Evolutionary conservation across 495 filamentous ascomycete species (phyloP), one percentile per base, ranked within the genome.

Genomic region (Trichocladium antarcticum): DNA sequence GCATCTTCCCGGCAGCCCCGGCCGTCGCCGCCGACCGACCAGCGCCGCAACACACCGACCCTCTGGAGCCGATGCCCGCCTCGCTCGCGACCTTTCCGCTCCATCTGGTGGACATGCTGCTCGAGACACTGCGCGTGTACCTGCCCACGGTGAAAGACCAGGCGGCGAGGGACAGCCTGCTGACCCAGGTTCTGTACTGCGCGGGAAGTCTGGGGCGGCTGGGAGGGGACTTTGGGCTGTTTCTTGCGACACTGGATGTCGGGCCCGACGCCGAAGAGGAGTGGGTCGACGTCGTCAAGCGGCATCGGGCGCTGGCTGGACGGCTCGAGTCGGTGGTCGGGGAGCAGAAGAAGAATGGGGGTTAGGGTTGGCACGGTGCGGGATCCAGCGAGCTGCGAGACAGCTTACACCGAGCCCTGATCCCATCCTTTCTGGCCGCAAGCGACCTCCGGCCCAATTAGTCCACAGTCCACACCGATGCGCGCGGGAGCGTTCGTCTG

Each of bases 171-270:
- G 93, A 99, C 54, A 92, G 86, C 58, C 68, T 99, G 47, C 68
- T 97, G 2, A 99, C 89, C 0, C 93, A 99, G 61, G 84, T 97
- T 2, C 72, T 97, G 16, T 99, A 97, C 68, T 96, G 90, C 55
- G 89, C 89, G 2, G 88, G 89, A 15, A 95, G 89, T 68, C 68
- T 99, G 51, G 92, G 92, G 6, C 77, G 93, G 22, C 68, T 97
- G 1, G 93, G 93, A 6, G 89, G 87, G 1, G 93, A 97, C 64
- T 97, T 97, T 69, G 85, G 89, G 36, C 71, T 94, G 68, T 78
- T 95, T 37, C 65, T 97, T 47, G 87, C 87, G 0, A 75, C 80
- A 41, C 68, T 73, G 14, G 78, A 78, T 48, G 63, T 68, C 19
- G 73, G 74, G 1, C 73, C 74, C 11, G 76, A 77, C 12, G 70